A percentile compares a stretch with the other conserved stretches of the same genome.
Conservation (phyloP, 2,329 filamentous ascomycete species). For the Bipolaris cookei region DNA sequence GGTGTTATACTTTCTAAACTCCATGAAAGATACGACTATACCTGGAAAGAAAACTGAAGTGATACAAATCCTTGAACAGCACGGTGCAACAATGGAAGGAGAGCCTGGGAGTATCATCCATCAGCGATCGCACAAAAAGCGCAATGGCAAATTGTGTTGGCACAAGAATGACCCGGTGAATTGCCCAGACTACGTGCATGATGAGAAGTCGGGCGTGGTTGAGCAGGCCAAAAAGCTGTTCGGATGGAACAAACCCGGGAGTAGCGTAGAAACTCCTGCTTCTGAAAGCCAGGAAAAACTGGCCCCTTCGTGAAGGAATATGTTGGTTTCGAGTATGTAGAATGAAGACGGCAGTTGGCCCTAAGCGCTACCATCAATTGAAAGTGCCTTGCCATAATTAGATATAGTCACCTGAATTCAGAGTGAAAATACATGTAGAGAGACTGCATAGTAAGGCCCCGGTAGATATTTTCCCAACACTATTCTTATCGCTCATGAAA, state of each 20-base stretch:
- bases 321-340: neutral
- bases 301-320: neutral
- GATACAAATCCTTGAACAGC: neutral
- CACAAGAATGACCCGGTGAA: neutral
- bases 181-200: neutral
- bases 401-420: neutral
- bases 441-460: neutral
- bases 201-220: neutral
- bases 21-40: neutral
- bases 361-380: neutral
- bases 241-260: neutral
- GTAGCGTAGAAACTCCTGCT: neutral
- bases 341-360: neutral
- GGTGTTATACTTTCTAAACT: neutral
- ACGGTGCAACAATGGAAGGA: constrained; percentile 4
- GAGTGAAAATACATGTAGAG: neutral
- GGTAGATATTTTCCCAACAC: neutral
- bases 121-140: neutral
- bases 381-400: constrained; percentile 1
- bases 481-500: neutral
- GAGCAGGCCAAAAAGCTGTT: neutral
- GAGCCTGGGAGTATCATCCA: neutral
- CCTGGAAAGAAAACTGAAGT: neutral
- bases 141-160: neutral
- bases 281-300: constrained; percentile 1